phyloP scores from a whole-genome alignment of 2,329 filamentous ascomycete genomes.

The Raffaelea albimanens region DNA sequence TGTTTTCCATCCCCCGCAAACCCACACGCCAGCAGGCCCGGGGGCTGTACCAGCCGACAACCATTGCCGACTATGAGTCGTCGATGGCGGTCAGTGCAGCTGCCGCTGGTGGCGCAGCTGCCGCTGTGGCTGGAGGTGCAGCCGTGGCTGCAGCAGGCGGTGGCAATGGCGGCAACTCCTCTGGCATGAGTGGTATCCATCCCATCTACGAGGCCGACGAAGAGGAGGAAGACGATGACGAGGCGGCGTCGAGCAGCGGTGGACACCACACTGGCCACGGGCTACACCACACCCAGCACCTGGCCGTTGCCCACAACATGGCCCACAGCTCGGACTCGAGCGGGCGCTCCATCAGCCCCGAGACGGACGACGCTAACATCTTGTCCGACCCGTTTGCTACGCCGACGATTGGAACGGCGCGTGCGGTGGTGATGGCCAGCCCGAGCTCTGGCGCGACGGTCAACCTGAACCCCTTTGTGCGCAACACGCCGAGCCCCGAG shows the following conservation, averaged over 20 bases:
- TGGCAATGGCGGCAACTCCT: slow-evolving; percentile 7
- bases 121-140: neutral
- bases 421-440: too few relatives aligned
- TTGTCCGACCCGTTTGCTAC: slow-evolving; percentile 42
- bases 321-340: neutral
- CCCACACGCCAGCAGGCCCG: slow-evolving; percentile 20
- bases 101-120: neutral
- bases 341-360: slow-evolving; percentile 8
- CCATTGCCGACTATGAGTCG: slow-evolving; percentile 18
- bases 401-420: slow-evolving; percentile 21
- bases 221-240: slow-evolving; percentile 28
- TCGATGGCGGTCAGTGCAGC: slow-evolving; percentile 12
- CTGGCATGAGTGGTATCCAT: slow-evolving; percentile 34
- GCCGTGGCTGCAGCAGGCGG: neutral
- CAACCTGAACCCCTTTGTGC: slow-evolving; percentile 12
- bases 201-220: slow-evolving; percentile 52
- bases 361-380: slow-evolving; percentile 22
- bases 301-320: neutral
- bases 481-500: slow-evolving; percentile 31
- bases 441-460: slow-evolving; percentile 8
- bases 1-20: slow-evolving; percentile 15
- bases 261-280: neutral
- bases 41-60: slow-evolving; percentile 26
- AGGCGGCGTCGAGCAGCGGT: slow-evolving; percentile 10
- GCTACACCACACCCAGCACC: neutral